Conservation (phyloP, 1,284 basidiomycete genomes). For the Sanghuangporus weigelae region DNA sequence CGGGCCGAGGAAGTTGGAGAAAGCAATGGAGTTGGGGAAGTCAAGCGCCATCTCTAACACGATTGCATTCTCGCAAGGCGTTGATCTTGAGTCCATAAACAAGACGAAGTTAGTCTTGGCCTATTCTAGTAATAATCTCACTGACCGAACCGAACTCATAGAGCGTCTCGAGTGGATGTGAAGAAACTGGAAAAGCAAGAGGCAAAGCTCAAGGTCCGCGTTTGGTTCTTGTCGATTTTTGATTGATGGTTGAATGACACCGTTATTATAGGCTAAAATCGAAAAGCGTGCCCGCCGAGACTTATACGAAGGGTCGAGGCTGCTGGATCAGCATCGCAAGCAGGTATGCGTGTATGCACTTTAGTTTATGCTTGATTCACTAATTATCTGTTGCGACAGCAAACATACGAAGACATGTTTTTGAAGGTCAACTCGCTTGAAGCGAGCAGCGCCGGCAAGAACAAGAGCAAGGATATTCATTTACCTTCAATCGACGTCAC, state of each 20-base stretch:
- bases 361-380: slow-evolving; percentile 13
- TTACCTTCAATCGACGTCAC: slow-evolving; percentile 94
- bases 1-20: slow-evolving; percentile 77
- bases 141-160: slow-evolving; percentile 29
- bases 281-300: slow-evolving; percentile 88
- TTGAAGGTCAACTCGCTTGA: slow-evolving; percentile 98
- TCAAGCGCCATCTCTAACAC: slow-evolving; percentile 78
- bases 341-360: slow-evolving; percentile 47
- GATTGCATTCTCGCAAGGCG: slow-evolving; percentile 78
- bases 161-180: slow-evolving; percentile 93
- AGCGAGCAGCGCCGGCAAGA: slow-evolving; percentile 72
- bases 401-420: slow-evolving; percentile 98
- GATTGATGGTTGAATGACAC: not conserved
- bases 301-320: slow-evolving; percentile 93
- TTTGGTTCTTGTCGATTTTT: not conserved
- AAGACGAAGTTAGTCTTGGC: slow-evolving; percentile 78
- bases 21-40: slow-evolving; percentile 93
- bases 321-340: slow-evolving; percentile 89
- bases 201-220: slow-evolving; percentile 81
- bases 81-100: slow-evolving; percentile 91
- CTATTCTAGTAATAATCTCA: not conserved
- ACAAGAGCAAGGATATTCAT: slow-evolving; percentile 97
- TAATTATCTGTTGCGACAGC: slow-evolving; percentile 38
- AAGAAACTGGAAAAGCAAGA: slow-evolving; percentile 99
- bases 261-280: slow-evolving; percentile 75